Evolutionary conservation across 2,329 filamentous ascomycete genomes (phyloP).

Genomic region (Venturia aucupariae): DNA sequence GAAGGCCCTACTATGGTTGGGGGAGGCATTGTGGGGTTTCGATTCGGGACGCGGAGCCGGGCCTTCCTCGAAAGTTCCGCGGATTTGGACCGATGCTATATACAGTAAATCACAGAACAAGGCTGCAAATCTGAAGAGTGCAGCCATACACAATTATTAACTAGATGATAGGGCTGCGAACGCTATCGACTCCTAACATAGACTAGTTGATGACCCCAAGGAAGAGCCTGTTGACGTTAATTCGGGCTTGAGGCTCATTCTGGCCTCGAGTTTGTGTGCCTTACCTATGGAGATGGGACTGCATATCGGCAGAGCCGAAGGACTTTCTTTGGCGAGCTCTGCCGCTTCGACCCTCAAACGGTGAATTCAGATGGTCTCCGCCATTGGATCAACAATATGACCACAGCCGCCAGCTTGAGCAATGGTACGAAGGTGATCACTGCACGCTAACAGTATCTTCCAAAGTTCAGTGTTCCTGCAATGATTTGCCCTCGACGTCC

Average conservation of each 20-base stretch:
- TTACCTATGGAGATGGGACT: not conserved
- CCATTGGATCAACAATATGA: not conserved
- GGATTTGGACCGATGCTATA: not conserved
- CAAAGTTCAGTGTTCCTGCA: not conserved
- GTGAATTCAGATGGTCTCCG: not conserved
- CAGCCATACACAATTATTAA: too few species aligned
- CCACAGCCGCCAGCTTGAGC: not conserved
- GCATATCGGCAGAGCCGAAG: not conserved
- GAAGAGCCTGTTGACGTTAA: too few species aligned
- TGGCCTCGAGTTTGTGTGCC: not conserved
- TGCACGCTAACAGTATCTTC: not conserved
- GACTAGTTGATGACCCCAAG: too few species aligned
- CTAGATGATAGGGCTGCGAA: not conserved
- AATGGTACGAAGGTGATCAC: not conserved
- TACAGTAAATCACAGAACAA: not conserved
- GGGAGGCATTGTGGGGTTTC: not conserved
- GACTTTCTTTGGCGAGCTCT: too few species aligned
- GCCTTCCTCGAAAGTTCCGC: not conserved
- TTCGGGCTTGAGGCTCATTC: not conserved
- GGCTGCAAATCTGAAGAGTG: not conserved
- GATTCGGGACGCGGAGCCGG: not conserved
- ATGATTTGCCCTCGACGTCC: not conserved
- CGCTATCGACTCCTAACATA: not conserved
- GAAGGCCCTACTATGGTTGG: too few species aligned
- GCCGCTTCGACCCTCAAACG: not conserved